Evolutionary conservation across 768 basidiomycete genomes (phyloP), one percentile per base, ranked within the genome.

Genomic region (Suillus americanus): DNA sequence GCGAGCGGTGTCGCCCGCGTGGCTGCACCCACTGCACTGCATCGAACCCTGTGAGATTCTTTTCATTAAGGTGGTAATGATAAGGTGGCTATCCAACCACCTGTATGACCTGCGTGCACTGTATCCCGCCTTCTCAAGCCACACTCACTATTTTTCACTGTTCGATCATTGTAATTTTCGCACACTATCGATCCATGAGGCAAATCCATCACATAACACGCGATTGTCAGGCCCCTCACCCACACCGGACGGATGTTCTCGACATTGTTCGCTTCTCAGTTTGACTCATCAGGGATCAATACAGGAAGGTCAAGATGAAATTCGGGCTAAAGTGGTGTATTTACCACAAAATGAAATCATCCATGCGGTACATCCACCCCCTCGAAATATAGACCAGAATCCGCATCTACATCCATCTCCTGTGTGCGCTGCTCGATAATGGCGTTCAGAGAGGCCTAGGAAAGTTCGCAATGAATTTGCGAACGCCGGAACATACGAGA

Each of bases 381-480:
- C 37, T n/a, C 16, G 10, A 62, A 66, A 62, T 60, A 61, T 40
- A 64, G 57, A 54, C 53, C 68, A 40, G 57, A 65, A 5, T 45
- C 25, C n/a, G 62, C 65, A 41, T 66, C 45, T 16, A 59, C 60
- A 40, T 74, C 69, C 65, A 80, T 73, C 14, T 73, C 73, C 51
- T 76, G 72, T 55, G 73, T 62, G 10, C 80, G 77, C 28, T 69
- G 71, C 65, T 77, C 72, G 45, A 82, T 76, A 50, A 80, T 69
- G 55, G 65, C 66, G 62, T 81, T 82, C 66, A 82, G 74, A 30
- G 65, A 63, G 25, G 62, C 64, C 81, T 82, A 66, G 10, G 18
- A 59, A 28, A 7, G 18, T 41, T 41, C 35, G 62, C 60, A 61
- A 60, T 53, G 60, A 23, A 62, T 60, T 69, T 61, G 61, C 48